phyloP scores from a whole-genome alignment of 164 flowering plant genomes.

The Litsea cubeba region DNA sequence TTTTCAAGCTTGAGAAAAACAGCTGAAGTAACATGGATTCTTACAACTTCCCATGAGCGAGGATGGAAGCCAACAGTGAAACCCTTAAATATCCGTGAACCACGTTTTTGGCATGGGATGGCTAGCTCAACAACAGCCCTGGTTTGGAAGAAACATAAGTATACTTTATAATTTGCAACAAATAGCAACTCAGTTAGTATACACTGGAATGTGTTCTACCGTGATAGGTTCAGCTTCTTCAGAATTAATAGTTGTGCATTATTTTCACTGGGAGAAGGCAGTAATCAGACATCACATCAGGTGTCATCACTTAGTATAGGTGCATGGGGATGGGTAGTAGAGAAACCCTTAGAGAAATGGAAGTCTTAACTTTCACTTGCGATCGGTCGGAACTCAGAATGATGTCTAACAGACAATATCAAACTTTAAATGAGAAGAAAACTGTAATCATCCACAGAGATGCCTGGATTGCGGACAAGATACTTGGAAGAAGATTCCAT shows the following conservation, averaged over 20 bases:
- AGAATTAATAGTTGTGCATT: not conserved
- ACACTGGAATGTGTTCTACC: not conserved
- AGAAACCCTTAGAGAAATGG: too few relatives aligned
- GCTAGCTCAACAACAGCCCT: constrained; percentile 84
- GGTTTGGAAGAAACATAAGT: constrained; percentile 12
- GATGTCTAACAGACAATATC: too few relatives aligned
- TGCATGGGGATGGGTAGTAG: too few relatives aligned
- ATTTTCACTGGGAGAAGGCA: not conserved
- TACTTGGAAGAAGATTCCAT: too few relatives aligned
- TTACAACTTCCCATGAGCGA: constrained; percentile 90
- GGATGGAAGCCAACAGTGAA: constrained; percentile 97
- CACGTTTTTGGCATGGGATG: constrained; percentile 66
- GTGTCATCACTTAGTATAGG: too few relatives aligned
- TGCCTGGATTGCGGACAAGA: too few relatives aligned
- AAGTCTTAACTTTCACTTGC: too few relatives aligned
- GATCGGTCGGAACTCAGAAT: too few relatives aligned
- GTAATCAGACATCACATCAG: not conserved
- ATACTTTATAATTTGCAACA: not conserved
- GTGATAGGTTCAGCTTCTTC: not conserved
- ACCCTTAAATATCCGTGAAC: constrained; percentile 80
- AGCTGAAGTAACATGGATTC: constrained; percentile 15
- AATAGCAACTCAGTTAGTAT: not conserved
- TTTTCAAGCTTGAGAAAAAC: constrained; percentile 1
- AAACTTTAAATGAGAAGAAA: too few relatives aligned
- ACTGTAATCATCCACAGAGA: too few relatives aligned